Evolutionary conservation across 1,284 basidiomycete genomes (phyloP), one percentile per base, ranked within the genome.

Genomic region (Xerocomus nothofagi): DNA sequence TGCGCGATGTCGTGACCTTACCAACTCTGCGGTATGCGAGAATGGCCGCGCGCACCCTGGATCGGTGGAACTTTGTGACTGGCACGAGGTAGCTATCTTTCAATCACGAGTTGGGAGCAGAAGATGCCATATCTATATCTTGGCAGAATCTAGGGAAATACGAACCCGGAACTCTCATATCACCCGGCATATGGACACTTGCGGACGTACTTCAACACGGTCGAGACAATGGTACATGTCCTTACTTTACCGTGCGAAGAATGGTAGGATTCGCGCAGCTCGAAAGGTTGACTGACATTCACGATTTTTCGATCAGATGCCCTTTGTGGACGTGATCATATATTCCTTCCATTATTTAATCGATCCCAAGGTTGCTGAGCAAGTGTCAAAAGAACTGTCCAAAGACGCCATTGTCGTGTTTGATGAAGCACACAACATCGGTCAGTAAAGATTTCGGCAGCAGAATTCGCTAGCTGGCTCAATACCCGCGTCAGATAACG

Each of bases 291-390:
- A 3, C 5, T 12, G 30, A 32, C n/a, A 24, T 46, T 59, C 38
- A 62, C 42, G 37, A n/a, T 36, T 30, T 15, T 44, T 42, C 36
- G n/a, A 42, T 21, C 60, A 97, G 95, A 88, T 99, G 80, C 88
- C 93, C 0, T 97, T 95, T 66, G 91, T 93, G 49, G 92, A 98
- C 69, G 80, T 99, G 56, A 84, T 99, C 69, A 98, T 99, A 70
- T 99, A 98, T 71, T 98, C 96, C 29, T 99, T 99, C 73, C 97
- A 99, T 70, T 99, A 99, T 68, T 79, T 99, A 21, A 82, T 99
- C 38, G 97, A 99, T 72, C 97, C 97, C 0, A 99, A 99, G 72
- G 94, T 99, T 34, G 97, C 97, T 0, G 96, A 99, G 62, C 95
- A 98, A 73, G 97, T 99, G 12, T 98, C 95, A 6, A 95, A 93